Base-by-base conservation (phyloP, 2,329 filamentous ascomycete species). In the Seiridium cupressi region DNA sequence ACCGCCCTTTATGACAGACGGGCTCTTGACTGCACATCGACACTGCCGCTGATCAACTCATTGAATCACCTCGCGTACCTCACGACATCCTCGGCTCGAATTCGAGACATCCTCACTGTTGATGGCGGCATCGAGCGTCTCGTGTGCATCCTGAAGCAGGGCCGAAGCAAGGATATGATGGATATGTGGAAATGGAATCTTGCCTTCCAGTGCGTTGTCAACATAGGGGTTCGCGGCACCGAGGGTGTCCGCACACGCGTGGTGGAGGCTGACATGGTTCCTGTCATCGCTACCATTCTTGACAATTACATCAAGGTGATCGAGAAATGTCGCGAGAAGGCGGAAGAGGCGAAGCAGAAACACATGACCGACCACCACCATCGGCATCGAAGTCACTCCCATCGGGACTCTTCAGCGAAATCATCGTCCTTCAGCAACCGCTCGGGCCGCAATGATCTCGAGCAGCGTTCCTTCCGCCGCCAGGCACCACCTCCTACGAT, bases 151-250 rank as follows among this genome's bases (percentile, higher is more conserved):
- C 86, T 99, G 75, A 99, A 99, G 78, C 92, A 97, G 77, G 95
- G 95, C 64, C 86, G 95, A 73, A 97, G 92, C 79, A 96, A 93
- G 77, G 94, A 99, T 74, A 90, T 97, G 88, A 97, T 98, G 94
- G 94, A 97, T 75, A 97, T 97, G 91, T 99, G 95, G 95, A 98
- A 98, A 78, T 99, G 95, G 95, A 99, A 97, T 72, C 84, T 99
- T 64, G 95, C 95, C 57, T 99, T 99, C 76, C 95, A 98, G 77
- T 99, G 95, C 75, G 93, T 98, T 65, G 95, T 99, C 73, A 99
- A 99, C 76, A 98, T 99, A 72, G 95, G 95, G 60, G 94, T 99
- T 62, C 87, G 95, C 67, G 95, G 95, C 62, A 97, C 95, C 10
- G 95, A 99, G 79, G 89, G 87, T 66, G 95, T 99, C 61, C 87